Conservation (phyloP, 2,329 filamentous ascomycete species). For the Alternaria ethzedia region DNA sequence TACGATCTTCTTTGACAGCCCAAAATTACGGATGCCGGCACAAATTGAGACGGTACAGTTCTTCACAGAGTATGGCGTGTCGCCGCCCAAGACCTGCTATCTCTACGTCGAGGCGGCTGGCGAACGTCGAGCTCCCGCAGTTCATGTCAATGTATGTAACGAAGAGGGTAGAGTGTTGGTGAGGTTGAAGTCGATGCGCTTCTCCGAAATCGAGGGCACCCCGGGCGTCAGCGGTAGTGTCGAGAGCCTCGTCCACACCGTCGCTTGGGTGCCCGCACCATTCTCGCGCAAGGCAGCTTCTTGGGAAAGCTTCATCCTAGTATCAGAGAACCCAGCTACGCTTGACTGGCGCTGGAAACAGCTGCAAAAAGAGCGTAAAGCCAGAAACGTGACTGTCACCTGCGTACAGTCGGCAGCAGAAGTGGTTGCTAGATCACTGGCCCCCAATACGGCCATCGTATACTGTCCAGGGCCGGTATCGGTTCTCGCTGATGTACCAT, state of each 20-base stretch:
- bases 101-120: neutral
- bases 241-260: neutral
- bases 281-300: neutral
- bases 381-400: neutral
- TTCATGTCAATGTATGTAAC: neutral
- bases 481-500: neutral
- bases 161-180: neutral
- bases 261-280: neutral
- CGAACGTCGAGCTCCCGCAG: neutral
- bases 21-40: neutral
- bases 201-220: neutral
- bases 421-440: neutral
- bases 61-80: neutral
- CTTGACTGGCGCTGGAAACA: neutral
- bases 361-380: neutral
- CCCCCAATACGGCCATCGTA: neutral
- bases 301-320: neutral
- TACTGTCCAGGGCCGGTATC: neutral
- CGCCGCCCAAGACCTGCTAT: neutral
- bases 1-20: neutral
- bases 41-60: neutral
- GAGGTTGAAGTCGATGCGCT: neutral
- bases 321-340: neutral
- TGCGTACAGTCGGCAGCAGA: neutral
- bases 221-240: neutral